Percentiles rank a stretch among this genome's conserved stretches.
Evolutionary conservation across 2,329 filamentous ascomycete species (phyloP).

Genomic region (Alternaria dauci): DNA sequence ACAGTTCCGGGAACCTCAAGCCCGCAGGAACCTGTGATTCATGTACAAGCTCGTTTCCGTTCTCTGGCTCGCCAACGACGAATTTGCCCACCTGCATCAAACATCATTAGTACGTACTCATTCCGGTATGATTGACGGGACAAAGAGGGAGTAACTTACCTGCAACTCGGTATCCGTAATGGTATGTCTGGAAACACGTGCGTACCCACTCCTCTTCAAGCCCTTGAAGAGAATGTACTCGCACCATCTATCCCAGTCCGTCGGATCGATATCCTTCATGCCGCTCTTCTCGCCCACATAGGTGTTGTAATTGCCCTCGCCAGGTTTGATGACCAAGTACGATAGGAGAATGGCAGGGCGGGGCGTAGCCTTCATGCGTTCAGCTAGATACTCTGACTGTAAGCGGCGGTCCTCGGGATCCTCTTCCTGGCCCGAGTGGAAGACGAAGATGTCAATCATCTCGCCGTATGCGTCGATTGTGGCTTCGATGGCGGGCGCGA

Average conservation of each 20-base stretch:
- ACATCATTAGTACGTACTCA: not conserved
- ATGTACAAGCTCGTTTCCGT: conserved; percentile 70
- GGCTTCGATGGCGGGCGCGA: conserved; percentile 96
- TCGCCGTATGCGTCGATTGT: conserved; percentile 93
- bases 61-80: conserved; percentile 75
- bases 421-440: conserved; percentile 98
- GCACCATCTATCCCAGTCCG: conserved; percentile 97
- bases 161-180: conserved; percentile 98
- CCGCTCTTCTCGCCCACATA: conserved; percentile 87
- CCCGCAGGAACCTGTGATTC: conserved; percentile 80
- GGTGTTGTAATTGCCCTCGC: conserved; percentile 94
- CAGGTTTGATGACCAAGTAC: conserved; percentile 90
- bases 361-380: conserved; percentile 83
- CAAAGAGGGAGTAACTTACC: conserved; percentile 56
- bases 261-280: conserved; percentile 93
- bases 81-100: conserved; percentile 80
- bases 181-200: conserved; percentile 83
- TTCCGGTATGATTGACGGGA: not conserved
- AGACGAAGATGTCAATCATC: conserved; percentile 91
- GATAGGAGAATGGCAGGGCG: conserved; percentile 86
- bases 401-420: conserved; percentile 89
- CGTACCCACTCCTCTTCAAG: conserved; percentile 85
- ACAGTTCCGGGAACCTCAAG: conserved; percentile 82
- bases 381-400: conserved; percentile 84
- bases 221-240: conserved; percentile 98